These are phyloP conservation scores for Viola odorata DNA, from an alignment of 345 rosid species.

Conservation along the genomic window DNA sequence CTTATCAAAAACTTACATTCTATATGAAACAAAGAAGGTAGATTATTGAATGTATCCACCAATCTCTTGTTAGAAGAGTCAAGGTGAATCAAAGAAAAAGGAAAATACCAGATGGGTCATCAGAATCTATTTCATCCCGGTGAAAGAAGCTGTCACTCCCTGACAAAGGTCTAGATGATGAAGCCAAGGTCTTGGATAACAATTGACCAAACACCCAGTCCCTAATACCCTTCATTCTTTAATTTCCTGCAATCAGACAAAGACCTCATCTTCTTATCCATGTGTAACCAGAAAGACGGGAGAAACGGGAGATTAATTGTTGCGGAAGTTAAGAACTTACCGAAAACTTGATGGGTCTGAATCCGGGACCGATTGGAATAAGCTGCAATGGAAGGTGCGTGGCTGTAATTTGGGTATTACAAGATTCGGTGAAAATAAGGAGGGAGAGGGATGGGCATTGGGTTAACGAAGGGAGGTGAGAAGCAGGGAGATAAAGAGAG, in stretches of 20 bases:
- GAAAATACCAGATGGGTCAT: conserved; percentile 35
- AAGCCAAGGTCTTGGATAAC: conserved; percentile 51
- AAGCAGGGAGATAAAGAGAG: neutral
- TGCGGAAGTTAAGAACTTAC: neutral
- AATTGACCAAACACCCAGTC: conserved; percentile 67
- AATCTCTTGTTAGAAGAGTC: too few relatives aligned
- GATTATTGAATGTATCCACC: too few relatives aligned
- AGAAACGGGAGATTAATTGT: neutral
- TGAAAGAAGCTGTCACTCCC: conserved; percentile 38
- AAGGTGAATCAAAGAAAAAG: neutral
- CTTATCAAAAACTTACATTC: neutral
- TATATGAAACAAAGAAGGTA: neutral
- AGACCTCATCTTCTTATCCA: neutral
- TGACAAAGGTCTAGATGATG: conserved; percentile 58
- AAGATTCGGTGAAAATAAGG: neutral
- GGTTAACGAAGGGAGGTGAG: neutral
- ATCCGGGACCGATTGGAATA: neutral
- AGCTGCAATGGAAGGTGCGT: neutral
- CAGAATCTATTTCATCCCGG: conserved; percentile 31
- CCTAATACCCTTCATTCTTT: conserved; percentile 64
- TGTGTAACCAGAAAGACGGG: neutral
- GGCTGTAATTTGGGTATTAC: neutral
- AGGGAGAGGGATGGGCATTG: neutral
- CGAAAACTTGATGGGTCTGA: neutral
- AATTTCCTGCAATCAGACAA: conserved; percentile 12